phyloP scores from a whole-genome alignment of 306 rosid genomes.

The Sophora flavescens region DNA sequence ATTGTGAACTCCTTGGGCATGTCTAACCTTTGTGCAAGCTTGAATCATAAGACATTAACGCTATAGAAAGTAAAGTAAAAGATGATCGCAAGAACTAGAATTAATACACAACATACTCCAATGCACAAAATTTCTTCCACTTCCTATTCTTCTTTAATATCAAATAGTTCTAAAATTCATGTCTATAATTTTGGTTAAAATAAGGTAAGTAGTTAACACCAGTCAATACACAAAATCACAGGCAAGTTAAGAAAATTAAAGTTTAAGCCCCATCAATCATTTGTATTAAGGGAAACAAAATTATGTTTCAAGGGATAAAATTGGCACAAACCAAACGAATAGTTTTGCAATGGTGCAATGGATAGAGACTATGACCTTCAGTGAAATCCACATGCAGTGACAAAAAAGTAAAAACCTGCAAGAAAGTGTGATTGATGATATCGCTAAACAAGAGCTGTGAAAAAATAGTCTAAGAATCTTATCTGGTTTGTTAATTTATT shows the following conservation, averaged over 20 bases:
- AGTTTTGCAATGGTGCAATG: slow-evolving; percentile 66
- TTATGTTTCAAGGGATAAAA: slow-evolving; percentile 5
- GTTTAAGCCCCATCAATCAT: neutral
- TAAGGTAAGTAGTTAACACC: too few relatives aligned
- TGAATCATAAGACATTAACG: slow-evolving; percentile 7
- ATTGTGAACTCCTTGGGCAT: slow-evolving; percentile 88
- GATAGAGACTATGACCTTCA: slow-evolving; percentile 55
- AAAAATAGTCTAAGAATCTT: too few relatives aligned
- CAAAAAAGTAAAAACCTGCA: neutral
- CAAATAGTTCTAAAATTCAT: too few relatives aligned
- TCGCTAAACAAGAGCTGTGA: slow-evolving; percentile 6
- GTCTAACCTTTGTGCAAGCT: slow-evolving; percentile 72
- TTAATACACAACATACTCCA: neutral
- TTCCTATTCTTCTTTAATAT: too few relatives aligned
- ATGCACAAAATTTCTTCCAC: too few relatives aligned
- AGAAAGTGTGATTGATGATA: neutral
- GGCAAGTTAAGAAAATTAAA: neutral
- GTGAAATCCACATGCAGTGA: slow-evolving; percentile 55
- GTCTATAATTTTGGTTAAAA: too few relatives aligned
- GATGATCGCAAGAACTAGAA: slow-evolving; percentile 14
- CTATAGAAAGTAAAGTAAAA: neutral
- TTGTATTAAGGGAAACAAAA: neutral
- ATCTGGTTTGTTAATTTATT: too few relatives aligned
- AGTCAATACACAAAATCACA: too few relatives aligned
- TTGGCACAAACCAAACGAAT: slow-evolving; percentile 65